Base-by-base conservation (phyloP, 768 basidiomycete species). In the Lepiota venenata region DNA sequence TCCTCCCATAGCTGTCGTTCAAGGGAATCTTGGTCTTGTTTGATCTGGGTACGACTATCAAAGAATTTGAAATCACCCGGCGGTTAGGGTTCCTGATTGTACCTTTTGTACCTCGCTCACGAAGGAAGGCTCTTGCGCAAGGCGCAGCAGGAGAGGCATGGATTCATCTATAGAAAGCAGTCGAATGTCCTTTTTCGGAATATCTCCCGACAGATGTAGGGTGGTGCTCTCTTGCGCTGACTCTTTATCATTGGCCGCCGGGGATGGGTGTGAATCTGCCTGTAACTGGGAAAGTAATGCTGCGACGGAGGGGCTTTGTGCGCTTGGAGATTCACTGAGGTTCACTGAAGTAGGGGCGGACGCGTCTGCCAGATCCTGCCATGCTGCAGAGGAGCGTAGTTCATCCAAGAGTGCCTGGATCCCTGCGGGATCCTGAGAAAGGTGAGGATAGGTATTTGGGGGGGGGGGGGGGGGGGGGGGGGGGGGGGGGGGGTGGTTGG, bases 351-450 rank as follows among this genome's bases (percentile, higher is more conserved):
- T 39, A 29, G 38, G 25, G n/a, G 47, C 16, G 15, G 64, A 43
- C 40, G 63, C 63, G 15, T 51, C 51, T 15, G 44, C 46, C 27
- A 69, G 40, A 45, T 84, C 74, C 61, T 85, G 79, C 88, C 87
- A 91, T 20, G 83, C 86, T 60, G 81, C 76, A 3, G 90, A 91
- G 2, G 76, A 68, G 47, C 81, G 75, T 11, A 92, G 73, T 58
- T 81, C 80, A 50, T 91, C 86, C 15, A 93, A 77, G 21, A 93
- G 75, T 22, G 87, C 83, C 60, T 82, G 79, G 45, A 93, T 76
- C 42, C 79, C 81, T 56, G 73, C 74, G 44, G 84, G 73, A 67
- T 91, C 87, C 88, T 91, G 63, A 47, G 42, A 2, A 47, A 29
- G 22, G 40, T 27, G 25, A 27, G 44, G 38, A 44, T 47, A 57